Evolutionary conservation across 805 yeast species (phyloP).

Genomic region (Pichia rugopelliculosa): DNA sequence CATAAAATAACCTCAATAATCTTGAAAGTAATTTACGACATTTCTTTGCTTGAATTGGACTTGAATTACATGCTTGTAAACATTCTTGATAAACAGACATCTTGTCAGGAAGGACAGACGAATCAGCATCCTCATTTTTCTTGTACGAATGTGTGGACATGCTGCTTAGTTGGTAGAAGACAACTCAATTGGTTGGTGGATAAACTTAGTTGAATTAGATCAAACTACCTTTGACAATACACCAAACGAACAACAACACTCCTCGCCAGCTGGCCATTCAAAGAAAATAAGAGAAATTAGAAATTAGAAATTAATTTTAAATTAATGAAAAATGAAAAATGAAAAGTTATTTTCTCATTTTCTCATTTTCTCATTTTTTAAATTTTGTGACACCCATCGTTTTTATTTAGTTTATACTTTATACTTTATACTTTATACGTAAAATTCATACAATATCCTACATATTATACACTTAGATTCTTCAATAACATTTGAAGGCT

Average conservation of each 20-base stretch:
- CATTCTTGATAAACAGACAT: conserved; percentile 98
- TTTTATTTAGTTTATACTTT: no score
- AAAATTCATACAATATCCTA: not conserved
- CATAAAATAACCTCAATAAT: conserved; percentile 70
- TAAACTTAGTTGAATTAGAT: no score
- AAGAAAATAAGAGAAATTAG: not conserved
- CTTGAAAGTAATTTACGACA: conserved; percentile 80
- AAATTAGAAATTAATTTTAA: no score
- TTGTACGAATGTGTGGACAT: conserved; percentile 85
- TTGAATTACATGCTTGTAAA: conserved; percentile 82
- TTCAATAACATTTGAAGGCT: conserved; percentile 78
- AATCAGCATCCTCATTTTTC: conserved; percentile 70
- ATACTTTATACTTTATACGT: no score
- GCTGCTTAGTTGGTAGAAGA: not conserved
- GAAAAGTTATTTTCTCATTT: not conserved
- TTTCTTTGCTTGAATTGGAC: conserved; percentile 81
- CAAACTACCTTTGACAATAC: not conserved
- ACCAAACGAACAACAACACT: not conserved
- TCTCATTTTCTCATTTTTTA: not conserved
- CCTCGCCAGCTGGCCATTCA: not conserved
- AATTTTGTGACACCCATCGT: not conserved
- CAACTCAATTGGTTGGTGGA: no score
- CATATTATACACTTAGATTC: conserved; percentile 29
- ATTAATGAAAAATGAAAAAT: not conserved
- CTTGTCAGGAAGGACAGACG: conserved; percentile 74